Percentiles rank a stretch among this genome's conserved stretches.
Evolutionary conservation across 331 rosid genomes (phyloP).

Genomic region (Rhamnella rubrinervis): DNA sequence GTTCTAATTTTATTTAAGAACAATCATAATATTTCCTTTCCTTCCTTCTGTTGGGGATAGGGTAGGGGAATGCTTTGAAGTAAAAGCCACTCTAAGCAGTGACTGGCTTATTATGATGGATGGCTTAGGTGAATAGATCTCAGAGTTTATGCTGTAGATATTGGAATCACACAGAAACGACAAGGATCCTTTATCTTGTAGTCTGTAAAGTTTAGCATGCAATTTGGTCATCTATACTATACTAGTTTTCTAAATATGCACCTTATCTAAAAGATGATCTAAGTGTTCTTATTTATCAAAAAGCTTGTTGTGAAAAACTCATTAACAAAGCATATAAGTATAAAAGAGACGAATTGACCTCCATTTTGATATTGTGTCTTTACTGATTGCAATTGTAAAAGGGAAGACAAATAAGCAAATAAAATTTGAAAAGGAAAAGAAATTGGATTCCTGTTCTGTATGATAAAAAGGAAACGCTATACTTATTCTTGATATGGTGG

Average conservation of each 20-base stretch:
- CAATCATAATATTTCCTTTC: too few relatives aligned
- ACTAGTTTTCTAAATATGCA: background rate
- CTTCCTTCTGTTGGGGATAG: too few relatives aligned
- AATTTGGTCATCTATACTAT: background rate
- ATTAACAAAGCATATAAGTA: background rate
- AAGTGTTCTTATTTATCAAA: background rate
- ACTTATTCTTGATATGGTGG: background rate
- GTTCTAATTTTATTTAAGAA: too few relatives aligned
- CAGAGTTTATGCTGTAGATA: too few relatives aligned
- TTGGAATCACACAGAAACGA: too few relatives aligned
- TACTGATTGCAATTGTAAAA: background rate
- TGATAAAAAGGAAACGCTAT: too few relatives aligned
- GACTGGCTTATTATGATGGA: too few relatives aligned
- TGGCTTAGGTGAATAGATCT: too few relatives aligned
- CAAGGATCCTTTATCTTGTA: background rate
- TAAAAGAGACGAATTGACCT: background rate
- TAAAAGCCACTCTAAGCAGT: too few relatives aligned
- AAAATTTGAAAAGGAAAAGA: background rate
- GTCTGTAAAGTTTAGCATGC: background rate
- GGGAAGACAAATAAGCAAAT: background rate
- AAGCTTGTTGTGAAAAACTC: background rate
- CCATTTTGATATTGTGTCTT: background rate
- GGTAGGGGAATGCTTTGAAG: too few relatives aligned
- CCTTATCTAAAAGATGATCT: background rate
- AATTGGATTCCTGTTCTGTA: background rate